Conservation (phyloP, 805 yeast genomes). For the Ogataea polymorpha region DNA sequence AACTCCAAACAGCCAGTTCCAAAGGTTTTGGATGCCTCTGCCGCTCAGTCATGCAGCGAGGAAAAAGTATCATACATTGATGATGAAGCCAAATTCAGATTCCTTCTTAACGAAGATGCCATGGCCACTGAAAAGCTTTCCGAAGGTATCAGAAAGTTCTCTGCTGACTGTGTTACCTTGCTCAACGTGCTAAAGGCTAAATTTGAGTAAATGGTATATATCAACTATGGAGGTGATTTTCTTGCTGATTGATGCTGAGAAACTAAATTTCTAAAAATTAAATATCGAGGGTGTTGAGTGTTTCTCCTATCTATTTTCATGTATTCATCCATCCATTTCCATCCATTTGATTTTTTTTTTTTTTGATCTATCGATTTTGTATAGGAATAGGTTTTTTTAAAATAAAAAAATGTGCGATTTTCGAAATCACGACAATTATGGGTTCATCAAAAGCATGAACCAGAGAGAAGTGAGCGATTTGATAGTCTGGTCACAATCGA, state of each 20-base stretch:
- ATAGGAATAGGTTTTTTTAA: no score
- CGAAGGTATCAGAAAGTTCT: conserved; percentile 96
- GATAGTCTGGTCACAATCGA: conserved; percentile 33
- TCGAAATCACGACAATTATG: no score
- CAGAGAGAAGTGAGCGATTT: conserved; percentile 1
- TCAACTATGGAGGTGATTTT: no score
- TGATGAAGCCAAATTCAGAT: conserved; percentile 89
- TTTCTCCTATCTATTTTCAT: no score
- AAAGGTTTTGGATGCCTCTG: conserved; percentile 66
- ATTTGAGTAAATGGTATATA: conserved; percentile 9
- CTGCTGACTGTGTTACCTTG: conserved; percentile 87
- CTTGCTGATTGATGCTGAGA: no score
- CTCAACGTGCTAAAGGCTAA: conserved; percentile 47
- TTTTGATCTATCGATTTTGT: no score
- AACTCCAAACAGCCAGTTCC: conserved; percentile 80
- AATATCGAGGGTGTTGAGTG: no score
- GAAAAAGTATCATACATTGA: conserved; percentile 77
- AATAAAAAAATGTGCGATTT: no score
- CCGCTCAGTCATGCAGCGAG: conserved; percentile 53
- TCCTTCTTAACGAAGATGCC: conserved; percentile 87
- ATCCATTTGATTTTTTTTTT: no score
- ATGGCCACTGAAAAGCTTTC: conserved; percentile 98
- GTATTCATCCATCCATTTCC: no score
- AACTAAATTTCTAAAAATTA: no score
- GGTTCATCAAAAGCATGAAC: neutral